Base-by-base conservation (phyloP, 768 basidiomycete species). In the Kwoniella europaea region DNA sequence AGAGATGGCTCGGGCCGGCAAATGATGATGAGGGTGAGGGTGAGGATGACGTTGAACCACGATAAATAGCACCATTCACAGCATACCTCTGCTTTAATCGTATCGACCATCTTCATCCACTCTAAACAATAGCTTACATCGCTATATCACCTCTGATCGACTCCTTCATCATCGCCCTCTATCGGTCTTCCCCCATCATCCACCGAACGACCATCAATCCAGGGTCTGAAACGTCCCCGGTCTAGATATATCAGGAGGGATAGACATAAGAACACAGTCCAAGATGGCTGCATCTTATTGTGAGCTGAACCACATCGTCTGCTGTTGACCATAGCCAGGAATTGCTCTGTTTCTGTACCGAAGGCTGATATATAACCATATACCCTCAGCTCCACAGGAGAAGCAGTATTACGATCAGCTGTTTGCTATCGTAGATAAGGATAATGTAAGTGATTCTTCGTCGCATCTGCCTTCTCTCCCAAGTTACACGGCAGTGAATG, bases 401-500 rank as follows among this genome's bases (percentile, higher is more conserved):
- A 71, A 71, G 70, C 67, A 79, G 57, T 83, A 81, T 73, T 83
- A 80, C 65, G 79, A 81, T 60, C 73, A 73, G 46, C 72, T 83
- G 35, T 83, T 82, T 76, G 52, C 73, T 20, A 61, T 74, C n/a
- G 68, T 83, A 13, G 82, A 83, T 70, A 83, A 82, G 65, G 79
- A 81, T 57, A 67, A 80, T 42, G 80, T 80, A 12, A 54, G 75
- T 72, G 13, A 5, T 1, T 16, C 1, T 42, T 29, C 1, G 6
- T 22, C 15, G 9, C n/a, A 41, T 16, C 55, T 20, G 44, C 42
- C 4, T 41, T 27, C 55, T 20, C 55, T 56, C 27, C 27, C 27
- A 27, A 27, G 27, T 3, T 2, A 3, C 27, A 27, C 27, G 27
- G 4, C 27, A 27, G 27, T 27, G 27, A 27, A 27, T 3, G 27